Evolutionary conservation across 345 rosid genomes (phyloP).

Genomic region (Moricandia arvensis): DNA sequence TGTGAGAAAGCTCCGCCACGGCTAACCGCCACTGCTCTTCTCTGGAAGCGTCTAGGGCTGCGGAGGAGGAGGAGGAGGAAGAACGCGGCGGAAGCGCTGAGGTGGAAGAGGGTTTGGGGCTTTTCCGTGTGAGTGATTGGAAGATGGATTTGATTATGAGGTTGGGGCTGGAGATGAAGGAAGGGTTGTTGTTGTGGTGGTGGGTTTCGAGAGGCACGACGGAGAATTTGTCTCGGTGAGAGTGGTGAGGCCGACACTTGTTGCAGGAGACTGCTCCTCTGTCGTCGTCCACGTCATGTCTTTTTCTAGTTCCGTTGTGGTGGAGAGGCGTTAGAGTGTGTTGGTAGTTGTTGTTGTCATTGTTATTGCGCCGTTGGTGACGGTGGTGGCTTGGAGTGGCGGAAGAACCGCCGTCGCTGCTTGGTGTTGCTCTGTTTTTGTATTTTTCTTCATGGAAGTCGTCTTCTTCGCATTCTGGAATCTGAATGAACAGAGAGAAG

Average conservation of each 20-base stretch:
- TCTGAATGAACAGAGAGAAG: conserved; percentile 45
- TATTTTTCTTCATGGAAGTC: conserved; percentile 37
- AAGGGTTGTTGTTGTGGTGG: conserved; percentile 32
- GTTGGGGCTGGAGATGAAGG: conserved; percentile 74
- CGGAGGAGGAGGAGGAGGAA: conserved; percentile 17
- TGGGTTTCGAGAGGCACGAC: conserved; percentile 79
- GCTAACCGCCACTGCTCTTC: conserved; percentile 80
- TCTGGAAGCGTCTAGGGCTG: conserved; percentile 38
- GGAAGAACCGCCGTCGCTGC: conserved; percentile 41
- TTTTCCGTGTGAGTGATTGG: conserved; percentile 60
- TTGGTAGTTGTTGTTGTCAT: conserved; percentile 43
- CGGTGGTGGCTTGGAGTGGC: conserved; percentile 41
- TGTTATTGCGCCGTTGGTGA: conserved; percentile 46
- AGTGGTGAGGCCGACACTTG: conserved; percentile 77
- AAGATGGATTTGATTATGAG: conserved; percentile 66
- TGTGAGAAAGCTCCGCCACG: conserved; percentile 78
- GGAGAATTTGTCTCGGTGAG: conserved; percentile 76
- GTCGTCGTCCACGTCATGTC: conserved; percentile 29
- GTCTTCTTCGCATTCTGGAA: conserved; percentile 74
- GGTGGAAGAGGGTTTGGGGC: conserved; percentile 48
- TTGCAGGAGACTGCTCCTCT: conserved; percentile 65
- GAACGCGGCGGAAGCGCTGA: conserved; percentile 29
- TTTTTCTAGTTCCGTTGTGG: conserved; percentile 48
- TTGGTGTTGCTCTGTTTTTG: conserved; percentile 42
- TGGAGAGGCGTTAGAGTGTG: conserved; percentile 68